phyloP scores from a whole-genome alignment of 345 rosid species.

The Eucalyptus tenuipes region DNA sequence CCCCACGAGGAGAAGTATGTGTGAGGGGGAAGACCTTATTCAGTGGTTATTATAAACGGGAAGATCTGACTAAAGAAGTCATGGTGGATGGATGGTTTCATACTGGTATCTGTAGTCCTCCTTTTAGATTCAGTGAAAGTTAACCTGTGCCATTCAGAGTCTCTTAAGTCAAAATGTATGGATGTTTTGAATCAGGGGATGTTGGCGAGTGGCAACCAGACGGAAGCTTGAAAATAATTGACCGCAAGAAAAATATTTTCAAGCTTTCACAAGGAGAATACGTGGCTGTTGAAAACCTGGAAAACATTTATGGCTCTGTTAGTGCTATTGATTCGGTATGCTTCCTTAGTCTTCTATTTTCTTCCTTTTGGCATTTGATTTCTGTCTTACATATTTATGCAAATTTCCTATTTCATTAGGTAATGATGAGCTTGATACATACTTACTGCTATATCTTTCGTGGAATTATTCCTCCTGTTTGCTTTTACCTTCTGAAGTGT shows the following conservation, averaged over 20 bases:
- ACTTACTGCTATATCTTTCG: background rate
- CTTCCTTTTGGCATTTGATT: background rate
- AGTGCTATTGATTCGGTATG: constrained; percentile 68
- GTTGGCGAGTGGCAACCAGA: constrained; percentile 97
- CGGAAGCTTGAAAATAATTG: constrained; percentile 91
- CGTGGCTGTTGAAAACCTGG: constrained; percentile 94
- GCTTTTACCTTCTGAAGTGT: background rate
- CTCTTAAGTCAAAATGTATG: background rate
- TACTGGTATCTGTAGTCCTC: constrained; percentile 39
- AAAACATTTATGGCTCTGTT: constrained; percentile 59
- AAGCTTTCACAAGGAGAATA: constrained; percentile 99
- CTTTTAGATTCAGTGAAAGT: background rate
- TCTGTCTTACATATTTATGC: background rate
- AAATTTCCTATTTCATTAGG: background rate
- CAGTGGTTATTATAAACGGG: constrained; percentile 86
- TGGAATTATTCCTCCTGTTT: background rate
- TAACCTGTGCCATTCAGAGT: background rate
- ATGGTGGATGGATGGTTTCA: constrained; percentile 91
- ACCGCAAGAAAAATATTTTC: constrained; percentile 89
- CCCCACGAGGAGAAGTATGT: constrained; percentile 85
- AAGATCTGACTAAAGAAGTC: constrained; percentile 81
- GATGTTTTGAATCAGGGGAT: constrained; percentile 46
- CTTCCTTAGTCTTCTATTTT: background rate
- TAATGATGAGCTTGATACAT: background rate
- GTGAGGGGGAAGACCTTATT: constrained; percentile 65